Percentiles rank a stretch among this genome's conserved stretches.
Evolutionary conservation across 331 rosid species (phyloP).

Genomic region (Phaseolus coccineus): DNA sequence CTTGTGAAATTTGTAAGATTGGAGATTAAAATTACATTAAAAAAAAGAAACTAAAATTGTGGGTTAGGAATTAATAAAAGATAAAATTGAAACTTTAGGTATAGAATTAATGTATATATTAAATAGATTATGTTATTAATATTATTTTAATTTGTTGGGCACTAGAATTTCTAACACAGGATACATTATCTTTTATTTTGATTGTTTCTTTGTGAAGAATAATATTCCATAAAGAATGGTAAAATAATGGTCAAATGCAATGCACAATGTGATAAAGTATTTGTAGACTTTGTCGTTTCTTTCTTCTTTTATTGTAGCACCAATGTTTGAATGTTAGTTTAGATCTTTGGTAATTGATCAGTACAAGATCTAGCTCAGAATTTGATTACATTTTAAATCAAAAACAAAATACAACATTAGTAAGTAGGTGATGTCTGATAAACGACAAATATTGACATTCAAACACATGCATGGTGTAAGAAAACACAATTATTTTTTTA

Average conservation of each 20-base stretch:
- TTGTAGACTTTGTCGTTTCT: neutral
- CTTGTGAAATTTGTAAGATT: too few relatives aligned
- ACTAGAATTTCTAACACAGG: neutral
- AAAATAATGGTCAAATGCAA: neutral
- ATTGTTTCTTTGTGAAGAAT: neutral
- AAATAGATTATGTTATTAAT: neutral
- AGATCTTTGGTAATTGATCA: constrained; percentile 4
- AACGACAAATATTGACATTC: constrained; percentile 8
- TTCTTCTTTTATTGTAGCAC: neutral
- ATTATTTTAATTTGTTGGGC: neutral
- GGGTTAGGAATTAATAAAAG: too few relatives aligned
- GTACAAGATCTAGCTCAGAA: constrained; percentile 31
- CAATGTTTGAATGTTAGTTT: constrained; percentile 18
- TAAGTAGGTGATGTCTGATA: neutral
- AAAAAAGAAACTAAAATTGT: too few relatives aligned
- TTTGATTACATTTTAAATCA: constrained; percentile 13
- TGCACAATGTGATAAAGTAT: neutral
- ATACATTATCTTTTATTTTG: neutral
- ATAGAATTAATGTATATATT: too few relatives aligned
- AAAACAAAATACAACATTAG: constrained; percentile 27
- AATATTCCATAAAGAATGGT: neutral
- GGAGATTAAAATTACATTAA: too few relatives aligned
- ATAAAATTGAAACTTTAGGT: too few relatives aligned
- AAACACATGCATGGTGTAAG: constrained; percentile 1
- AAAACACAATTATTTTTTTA: neutral